phyloP scores from a whole-genome alignment of 2,329 filamentous ascomycete species.

The Ceratocystiopsis sp. region DNA sequence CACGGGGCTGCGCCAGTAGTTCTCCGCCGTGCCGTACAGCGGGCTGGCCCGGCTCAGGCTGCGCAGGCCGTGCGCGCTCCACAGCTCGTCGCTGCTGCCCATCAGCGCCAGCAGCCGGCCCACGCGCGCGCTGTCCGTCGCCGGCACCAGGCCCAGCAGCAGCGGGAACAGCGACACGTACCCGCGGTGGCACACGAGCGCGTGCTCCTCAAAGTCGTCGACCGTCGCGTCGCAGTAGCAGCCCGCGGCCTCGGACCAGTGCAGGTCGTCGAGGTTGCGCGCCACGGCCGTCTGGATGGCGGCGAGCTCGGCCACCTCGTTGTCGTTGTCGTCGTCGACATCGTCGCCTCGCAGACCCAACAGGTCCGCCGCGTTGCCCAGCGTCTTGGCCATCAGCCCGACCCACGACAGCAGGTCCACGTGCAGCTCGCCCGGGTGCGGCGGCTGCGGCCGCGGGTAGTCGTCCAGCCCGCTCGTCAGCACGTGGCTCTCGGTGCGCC shows the following conservation, averaged over 20 bases:
- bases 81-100: slow-evolving; percentile 68
- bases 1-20: slow-evolving; percentile 90
- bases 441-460: slow-evolving; percentile 84
- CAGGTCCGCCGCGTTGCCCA: slow-evolving; percentile 60
- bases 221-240: slow-evolving; percentile 92
- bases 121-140: slow-evolving; percentile 55
- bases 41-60: slow-evolving; percentile 72
- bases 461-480: slow-evolving; percentile 91
- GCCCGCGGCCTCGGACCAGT: slow-evolving; percentile 69
- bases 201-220: slow-evolving; percentile 83
- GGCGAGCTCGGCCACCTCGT: slow-evolving; percentile 53
- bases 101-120: slow-evolving; percentile 63
- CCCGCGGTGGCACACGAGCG: slow-evolving; percentile 86
- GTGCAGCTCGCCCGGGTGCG: slow-evolving; percentile 89
- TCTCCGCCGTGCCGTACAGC: slow-evolving; percentile 79
- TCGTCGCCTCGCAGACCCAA: slow-evolving; percentile 36
- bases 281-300: slow-evolving; percentile 61
- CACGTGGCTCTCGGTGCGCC: slow-evolving; percentile 71
- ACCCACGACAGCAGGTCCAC: slow-evolving; percentile 93
- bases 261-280: slow-evolving; percentile 77
- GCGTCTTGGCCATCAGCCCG: slow-evolving; percentile 83
- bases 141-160: slow-evolving; percentile 56
- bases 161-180: slow-evolving; percentile 92
- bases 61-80: slow-evolving; percentile 74
- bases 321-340: no score